A percentile compares a stretch with the other conserved stretches of the same genome.
phyloP scores from a whole-genome alignment of 2,329 filamentous ascomycete species.

The Lachnellula suecica region DNA sequence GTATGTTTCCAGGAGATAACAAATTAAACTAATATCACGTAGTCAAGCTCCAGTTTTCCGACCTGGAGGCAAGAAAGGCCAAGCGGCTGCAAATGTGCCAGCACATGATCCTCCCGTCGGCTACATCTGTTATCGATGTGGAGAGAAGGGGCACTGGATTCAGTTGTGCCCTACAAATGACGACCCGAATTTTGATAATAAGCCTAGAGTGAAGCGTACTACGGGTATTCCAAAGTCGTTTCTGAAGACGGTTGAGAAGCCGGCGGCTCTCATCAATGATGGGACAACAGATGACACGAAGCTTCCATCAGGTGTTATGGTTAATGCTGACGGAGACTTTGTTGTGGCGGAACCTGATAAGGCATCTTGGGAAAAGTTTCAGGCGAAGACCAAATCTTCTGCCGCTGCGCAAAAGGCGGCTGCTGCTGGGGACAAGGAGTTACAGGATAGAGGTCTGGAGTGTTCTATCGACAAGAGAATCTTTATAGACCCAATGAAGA shows the following conservation, averaged over 20 bases:
- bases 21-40: constrained; percentile 34
- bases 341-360: constrained; percentile 96
- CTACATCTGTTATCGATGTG: constrained; percentile 95
- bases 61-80: constrained; percentile 48
- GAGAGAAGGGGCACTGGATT: constrained; percentile 99
- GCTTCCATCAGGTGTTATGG: constrained; percentile 87
- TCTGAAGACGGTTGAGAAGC: constrained; percentile 92
- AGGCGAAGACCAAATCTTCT: constrained; percentile 87
- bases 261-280: constrained; percentile 70
- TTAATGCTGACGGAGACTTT: constrained; percentile 96
- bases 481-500: constrained; percentile 99
- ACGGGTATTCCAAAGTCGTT: constrained; percentile 96
- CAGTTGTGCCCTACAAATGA: constrained; percentile 98
- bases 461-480: constrained; percentile 97
- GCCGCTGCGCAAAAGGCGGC: constrained; percentile 79
- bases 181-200: constrained; percentile 92
- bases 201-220: constrained; percentile 89
- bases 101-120: constrained; percentile 91
- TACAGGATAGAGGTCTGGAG: constrained; percentile 84
- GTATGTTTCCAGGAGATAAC: constrained; percentile 34
- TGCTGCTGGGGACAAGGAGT: constrained; percentile 76
- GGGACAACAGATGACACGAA: constrained; percentile 78
- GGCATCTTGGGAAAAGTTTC: constrained; percentile 94
- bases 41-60: constrained; percentile 65
- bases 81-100: constrained; percentile 67